phyloP scores from a whole-genome alignment of 2,329 filamentous ascomycete genomes.

The Raffaelea arxii region DNA sequence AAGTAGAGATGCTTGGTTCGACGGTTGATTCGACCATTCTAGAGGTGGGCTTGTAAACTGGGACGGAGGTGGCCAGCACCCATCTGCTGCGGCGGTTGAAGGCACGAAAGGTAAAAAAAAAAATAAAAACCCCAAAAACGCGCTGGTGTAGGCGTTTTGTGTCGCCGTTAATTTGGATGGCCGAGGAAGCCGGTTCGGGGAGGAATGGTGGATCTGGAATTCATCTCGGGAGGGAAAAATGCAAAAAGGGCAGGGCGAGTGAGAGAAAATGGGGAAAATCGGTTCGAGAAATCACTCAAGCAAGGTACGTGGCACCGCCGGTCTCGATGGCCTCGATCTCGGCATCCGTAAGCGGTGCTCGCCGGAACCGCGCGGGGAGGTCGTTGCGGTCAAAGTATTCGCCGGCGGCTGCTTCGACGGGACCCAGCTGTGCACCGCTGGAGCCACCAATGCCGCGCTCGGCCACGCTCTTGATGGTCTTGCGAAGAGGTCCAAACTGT shows the following conservation, averaged over 20 bases:
- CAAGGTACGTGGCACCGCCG: conserved; percentile 61
- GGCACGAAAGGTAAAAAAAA: not conserved
- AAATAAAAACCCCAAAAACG: not conserved
- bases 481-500: conserved; percentile 66
- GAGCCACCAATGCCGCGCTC: conserved; percentile 44
- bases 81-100: too few relatives aligned
- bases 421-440: conserved; percentile 61
- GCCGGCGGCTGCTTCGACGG: conserved; percentile 60
- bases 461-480: conserved; percentile 33
- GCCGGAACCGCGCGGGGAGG: conserved; percentile 74
- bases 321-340: conserved; percentile 97
- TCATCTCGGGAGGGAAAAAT: too few relatives aligned
- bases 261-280: too few relatives aligned
- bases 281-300: conserved; percentile 29
- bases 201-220: too few relatives aligned
- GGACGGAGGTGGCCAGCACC: not conserved
- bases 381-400: conserved; percentile 83
- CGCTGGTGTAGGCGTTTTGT: not conserved
- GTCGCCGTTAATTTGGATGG: not conserved
- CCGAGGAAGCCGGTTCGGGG: not conserved
- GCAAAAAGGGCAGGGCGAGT: too few relatives aligned
- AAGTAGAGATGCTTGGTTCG: too few relatives aligned
- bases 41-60: too few relatives aligned
- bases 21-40: too few relatives aligned
- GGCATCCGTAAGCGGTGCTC: conserved; percentile 59